Conservation (phyloP, 2,329 filamentous ascomycete genomes). For the Xylaria hypoxylon region DNA sequence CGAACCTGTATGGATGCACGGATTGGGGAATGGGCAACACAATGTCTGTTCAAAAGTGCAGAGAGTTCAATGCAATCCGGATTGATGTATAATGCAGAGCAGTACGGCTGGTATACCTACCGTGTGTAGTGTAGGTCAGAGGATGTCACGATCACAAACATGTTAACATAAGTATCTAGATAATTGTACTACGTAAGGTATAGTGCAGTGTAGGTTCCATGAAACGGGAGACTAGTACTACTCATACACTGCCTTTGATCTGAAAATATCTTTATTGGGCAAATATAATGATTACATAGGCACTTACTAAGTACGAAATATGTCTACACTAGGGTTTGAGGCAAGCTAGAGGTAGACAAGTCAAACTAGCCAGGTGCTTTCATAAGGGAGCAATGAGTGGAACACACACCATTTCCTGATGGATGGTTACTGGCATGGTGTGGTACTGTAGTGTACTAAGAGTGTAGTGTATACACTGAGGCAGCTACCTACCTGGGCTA, state of each 20-base stretch:
- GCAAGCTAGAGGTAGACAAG: neutral
- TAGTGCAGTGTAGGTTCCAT: no score
- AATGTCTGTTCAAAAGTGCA: neutral
- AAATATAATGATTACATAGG: slow-evolving; percentile 24
- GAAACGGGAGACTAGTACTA: neutral
- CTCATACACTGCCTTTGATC: neutral
- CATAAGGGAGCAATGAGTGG: slow-evolving; percentile 3
- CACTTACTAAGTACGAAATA: slow-evolving; percentile 11
- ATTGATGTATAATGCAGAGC: neutral
- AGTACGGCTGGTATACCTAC: neutral
- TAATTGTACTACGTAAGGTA: no score
- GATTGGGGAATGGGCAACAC: neutral
- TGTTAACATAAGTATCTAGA: no score
- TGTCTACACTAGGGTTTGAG: slow-evolving; percentile 14
- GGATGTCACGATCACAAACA: neutral
- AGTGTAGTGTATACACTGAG: no score
- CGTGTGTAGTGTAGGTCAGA: no score
- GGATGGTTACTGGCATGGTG: no score
- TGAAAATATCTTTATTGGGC: slow-evolving; percentile 16
- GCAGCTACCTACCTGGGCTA: neutral
- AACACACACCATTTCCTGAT: slow-evolving; percentile 3
- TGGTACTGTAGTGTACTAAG: no score
- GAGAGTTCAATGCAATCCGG: slow-evolving; percentile 3
- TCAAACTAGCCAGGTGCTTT: slow-evolving; percentile 6
- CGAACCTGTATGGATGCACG: neutral